phyloP scores from a whole-genome alignment of 257 asterid species.

The Jacaranda copaia region DNA sequence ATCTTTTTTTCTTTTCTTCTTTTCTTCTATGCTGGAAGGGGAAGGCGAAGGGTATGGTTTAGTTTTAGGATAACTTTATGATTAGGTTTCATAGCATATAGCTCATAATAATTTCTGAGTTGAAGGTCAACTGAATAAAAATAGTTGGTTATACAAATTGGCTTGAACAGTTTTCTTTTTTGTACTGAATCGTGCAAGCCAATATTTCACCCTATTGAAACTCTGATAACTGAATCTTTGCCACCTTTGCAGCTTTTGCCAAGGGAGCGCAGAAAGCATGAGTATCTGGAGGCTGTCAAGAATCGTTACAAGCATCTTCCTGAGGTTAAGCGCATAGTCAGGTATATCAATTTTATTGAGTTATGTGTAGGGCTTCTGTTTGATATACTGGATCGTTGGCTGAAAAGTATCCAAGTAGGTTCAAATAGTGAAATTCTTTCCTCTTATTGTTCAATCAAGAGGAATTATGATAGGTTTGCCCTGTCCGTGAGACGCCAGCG shows the following conservation, averaged over 20 bases:
- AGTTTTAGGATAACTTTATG: conserved; percentile 8
- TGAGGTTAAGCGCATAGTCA: conserved; percentile 88
- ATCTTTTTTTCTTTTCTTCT: not conserved
- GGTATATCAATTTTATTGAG: conserved; percentile 49
- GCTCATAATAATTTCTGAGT: not conserved
- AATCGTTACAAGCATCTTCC: conserved; percentile 94
- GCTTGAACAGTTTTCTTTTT: not conserved
- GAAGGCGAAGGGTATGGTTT: not conserved
- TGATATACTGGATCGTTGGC: not conserved
- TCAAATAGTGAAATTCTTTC: conserved; percentile 1
- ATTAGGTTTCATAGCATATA: not conserved
- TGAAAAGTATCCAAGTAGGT: not conserved
- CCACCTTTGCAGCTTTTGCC: conserved; percentile 73
- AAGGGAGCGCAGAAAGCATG: conserved; percentile 87
- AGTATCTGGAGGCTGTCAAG: conserved; percentile 82
- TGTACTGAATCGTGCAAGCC: not conserved
- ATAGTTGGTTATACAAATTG: not conserved
- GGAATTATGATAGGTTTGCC: not conserved
- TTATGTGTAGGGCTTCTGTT: conserved; percentile 11
- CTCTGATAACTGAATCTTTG: conserved; percentile 27
- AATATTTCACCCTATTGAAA: not conserved
- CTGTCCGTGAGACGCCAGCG: not conserved
- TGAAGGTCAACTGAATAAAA: not conserved
- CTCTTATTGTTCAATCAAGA: not conserved
- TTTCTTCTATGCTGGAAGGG: not conserved